Evolutionary conservation across 176 grass and related monocot species (phyloP), one percentile per base, ranked within the genome.

Genomic region (Aegilops longissima): DNA sequence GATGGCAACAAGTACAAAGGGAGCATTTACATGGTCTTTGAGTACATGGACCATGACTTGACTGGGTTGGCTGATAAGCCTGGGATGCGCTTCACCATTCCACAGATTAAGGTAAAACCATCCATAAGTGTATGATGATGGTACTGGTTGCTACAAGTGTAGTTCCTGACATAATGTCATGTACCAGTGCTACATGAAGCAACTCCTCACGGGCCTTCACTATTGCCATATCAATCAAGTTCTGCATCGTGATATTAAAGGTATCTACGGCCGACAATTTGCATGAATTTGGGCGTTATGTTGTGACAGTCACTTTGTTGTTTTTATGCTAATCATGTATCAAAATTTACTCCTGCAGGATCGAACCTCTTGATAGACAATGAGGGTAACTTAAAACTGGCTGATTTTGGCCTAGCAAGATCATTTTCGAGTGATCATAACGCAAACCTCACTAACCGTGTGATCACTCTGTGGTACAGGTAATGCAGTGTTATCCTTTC

Each of bases 221-320:
- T 99, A 96, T 93, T 99, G 97, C 59, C 97, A 99, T 87, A 83
- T 94, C 52, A 94, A 99, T 86, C 88, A 96, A 94, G 97, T 98
- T 62, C 90, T 96, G 45, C 94, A 96, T 91, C 92, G 97, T 80
- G 94, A 98, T 84, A 94, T 98, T 90, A 98, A 96, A 90, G 94
- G 97, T 96, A 82, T 70, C 25, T 76, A 51, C 21, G 42, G 24
- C n/a, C 62, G 12, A 13, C 23, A 72, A 21, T 2, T 73, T 49
- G 30, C 14, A 75, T 75, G 35, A 16, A 24, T 34, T 40, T 23
- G 33, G 8, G 5, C 2, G 31, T 75, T 13, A 24, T 68, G 14
- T 38, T 10, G 36, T 33, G 25, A 49, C 25, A 4, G 27, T 17
- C 4, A 65, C 54, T 52, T 61, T 0, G 0, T 70, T 69, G 51